Conservation (phyloP, 2,329 filamentous ascomycete genomes). For the Fusarium piperis region DNA sequence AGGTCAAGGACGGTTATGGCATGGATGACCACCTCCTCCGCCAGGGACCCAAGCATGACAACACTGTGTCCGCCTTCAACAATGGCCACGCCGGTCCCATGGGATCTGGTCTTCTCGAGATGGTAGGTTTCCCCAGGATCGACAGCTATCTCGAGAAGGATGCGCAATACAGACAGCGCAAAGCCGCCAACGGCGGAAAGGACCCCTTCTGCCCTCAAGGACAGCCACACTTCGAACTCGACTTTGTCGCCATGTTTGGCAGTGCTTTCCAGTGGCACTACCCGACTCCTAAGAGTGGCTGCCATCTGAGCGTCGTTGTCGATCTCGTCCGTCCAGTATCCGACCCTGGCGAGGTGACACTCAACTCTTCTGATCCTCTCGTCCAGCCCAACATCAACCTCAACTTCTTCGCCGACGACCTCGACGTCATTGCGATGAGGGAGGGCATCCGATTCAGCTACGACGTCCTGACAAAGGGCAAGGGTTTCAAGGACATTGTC, state of each 20-base stretch:
- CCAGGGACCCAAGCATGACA: constrained; percentile 46
- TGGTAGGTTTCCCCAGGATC: constrained; percentile 68
- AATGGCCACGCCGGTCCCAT: constrained; percentile 50
- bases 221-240: constrained; percentile 70
- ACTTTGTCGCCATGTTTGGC: constrained; percentile 69
- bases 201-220: constrained; percentile 66
- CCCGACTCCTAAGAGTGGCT: constrained; percentile 53
- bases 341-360: constrained; percentile 61
- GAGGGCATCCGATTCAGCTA: constrained; percentile 67
- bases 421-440: constrained; percentile 66
- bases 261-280: constrained; percentile 60
- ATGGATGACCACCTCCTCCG: constrained; percentile 55
- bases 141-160: constrained; percentile 62
- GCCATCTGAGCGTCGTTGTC: constrained; percentile 66
- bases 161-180: constrained; percentile 56
- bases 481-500: constrained; percentile 65
- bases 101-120: constrained; percentile 55
- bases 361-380: constrained; percentile 65
- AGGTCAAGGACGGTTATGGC: constrained; percentile 52
- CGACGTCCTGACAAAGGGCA: constrained; percentile 65
- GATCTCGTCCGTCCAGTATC: constrained; percentile 55
- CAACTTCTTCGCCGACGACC: constrained; percentile 66
- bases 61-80: constrained; percentile 39
- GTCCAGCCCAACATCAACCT: constrained; percentile 68
- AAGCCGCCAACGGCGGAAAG: constrained; percentile 52